Evolutionary conservation across 2,329 filamentous ascomycete genomes (phyloP), one percentile per base, ranked within the genome.

Genomic region (Fusarium buxicola): DNA sequence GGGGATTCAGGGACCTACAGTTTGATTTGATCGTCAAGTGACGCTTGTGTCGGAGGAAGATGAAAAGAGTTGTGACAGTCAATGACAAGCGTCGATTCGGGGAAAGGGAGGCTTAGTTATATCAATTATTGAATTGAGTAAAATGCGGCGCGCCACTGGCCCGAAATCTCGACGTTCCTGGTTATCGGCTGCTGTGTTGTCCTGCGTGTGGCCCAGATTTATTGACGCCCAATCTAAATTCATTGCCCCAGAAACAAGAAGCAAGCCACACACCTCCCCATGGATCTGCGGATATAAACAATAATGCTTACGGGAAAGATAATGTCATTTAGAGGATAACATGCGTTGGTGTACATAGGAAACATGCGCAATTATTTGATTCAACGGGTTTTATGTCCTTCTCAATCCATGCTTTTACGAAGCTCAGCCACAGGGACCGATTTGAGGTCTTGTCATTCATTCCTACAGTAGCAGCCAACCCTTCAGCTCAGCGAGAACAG

Each of bases 211-310:
- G 48, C 47, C 55, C 28, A 7, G 36, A 58, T 68, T 68, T 69
- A 65, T 70, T 69, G 65, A 69, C 67, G 69, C 69, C 69, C 65
- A 69, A 71, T 62, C 65, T 64, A 25, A 60, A 48, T 34, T 38
- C 67, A 71, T 71, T 70, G 69, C 69, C 66, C 63, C 65, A 71
- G 69, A 71, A 71, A 71, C 69, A 67, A 31, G 49, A 55, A n/a
- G 32, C 28, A 51, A 57, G 55, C 55, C 58, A 59, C 63, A 41
- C 58, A 44, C 43, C 41, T 21, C 35, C 30, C 31, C 56, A 64
- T 57, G 12, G 43, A 52, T 57, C 46, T 56, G 28, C 32, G 15
- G 60, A 51, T 49, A 46, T 50, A 15, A 34, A 52, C 40, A 56
- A 34, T 31, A 41, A 46, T 35, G 8, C 8, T 5, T 21, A 28